Conservation (phyloP, 257 asterid genomes). For the Hygrophila difformis region DNA sequence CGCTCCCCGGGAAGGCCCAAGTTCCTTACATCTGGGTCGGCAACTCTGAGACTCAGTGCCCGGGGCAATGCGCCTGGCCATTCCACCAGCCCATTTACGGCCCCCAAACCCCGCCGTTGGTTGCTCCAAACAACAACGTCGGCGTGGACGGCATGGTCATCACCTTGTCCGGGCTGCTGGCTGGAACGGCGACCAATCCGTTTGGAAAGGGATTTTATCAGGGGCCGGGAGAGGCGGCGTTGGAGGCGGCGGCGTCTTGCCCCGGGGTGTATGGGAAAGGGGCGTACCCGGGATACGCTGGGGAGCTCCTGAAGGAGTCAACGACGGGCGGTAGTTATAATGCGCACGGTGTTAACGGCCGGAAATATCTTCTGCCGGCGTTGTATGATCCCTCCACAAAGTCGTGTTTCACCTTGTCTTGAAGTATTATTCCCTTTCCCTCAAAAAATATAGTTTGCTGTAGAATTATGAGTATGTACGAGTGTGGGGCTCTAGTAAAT, state of each 20-base stretch:
- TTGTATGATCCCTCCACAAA: conserved; percentile 32
- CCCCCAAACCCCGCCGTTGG: not conserved
- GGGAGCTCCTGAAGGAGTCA: conserved; percentile 31
- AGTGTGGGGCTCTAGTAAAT: no score
- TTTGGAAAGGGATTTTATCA: conserved; percentile 44
- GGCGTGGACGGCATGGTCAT: not conserved
- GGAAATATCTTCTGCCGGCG: conserved; percentile 38
- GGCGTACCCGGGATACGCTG: conserved; percentile 49
- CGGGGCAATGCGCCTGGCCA: conserved; percentile 42
- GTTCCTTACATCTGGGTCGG: conserved; percentile 41
- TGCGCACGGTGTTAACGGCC: conserved; percentile 34
- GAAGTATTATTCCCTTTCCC: no score
- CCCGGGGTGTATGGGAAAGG: conserved; percentile 41
- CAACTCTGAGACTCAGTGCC: conserved; percentile 32
- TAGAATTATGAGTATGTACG: no score
- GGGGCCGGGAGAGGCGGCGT: conserved; percentile 34
- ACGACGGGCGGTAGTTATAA: conserved; percentile 49
- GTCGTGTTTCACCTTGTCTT: no score
- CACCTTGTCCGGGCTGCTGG: not conserved
- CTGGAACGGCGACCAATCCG: conserved; percentile 21
- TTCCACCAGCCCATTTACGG: not conserved
- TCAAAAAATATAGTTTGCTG: no score
- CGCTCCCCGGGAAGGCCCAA: not conserved
- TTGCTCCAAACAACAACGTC: not conserved
- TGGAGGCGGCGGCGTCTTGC: conserved; percentile 51